A percentile compares a stretch with the other conserved stretches of the same genome.
Evolutionary conservation across 495 filamentous ascomycete genomes (phyloP).

Genomic region (Ramalina intermedia): DNA sequence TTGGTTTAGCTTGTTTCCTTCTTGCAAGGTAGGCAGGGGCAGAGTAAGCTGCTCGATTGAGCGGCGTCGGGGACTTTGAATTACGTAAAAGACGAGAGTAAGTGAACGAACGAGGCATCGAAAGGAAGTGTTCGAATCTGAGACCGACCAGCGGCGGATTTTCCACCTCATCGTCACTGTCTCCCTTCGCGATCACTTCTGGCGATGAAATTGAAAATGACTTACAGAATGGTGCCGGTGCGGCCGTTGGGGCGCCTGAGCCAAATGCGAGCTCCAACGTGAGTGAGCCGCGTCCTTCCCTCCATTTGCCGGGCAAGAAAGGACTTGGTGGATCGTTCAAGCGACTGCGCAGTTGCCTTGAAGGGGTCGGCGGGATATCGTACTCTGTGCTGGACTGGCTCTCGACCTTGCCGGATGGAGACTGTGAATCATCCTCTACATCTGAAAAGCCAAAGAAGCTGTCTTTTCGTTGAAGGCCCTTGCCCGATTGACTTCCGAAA

Average conservation of each 20-base stretch:
- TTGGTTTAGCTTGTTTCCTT: slow-evolving; percentile 30
- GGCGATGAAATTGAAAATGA: slow-evolving; percentile 15
- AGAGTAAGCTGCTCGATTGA: slow-evolving; percentile 20
- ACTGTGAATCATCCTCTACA: slow-evolving; percentile 50
- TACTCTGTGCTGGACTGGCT: slow-evolving; percentile 50
- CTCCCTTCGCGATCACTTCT: slow-evolving; percentile 12
- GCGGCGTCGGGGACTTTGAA: slow-evolving; percentile 21
- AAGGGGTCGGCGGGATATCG: slow-evolving; percentile 82
- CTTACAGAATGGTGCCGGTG: slow-evolving; percentile 20
- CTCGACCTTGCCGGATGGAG: slow-evolving; percentile 40
- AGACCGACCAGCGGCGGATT: slow-evolving; percentile 25
- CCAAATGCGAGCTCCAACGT: slow-evolving; percentile 1
- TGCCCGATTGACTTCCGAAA: slow-evolving; percentile 45
- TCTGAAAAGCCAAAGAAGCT: slow-evolving; percentile 69
- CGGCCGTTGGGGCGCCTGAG: not conserved
- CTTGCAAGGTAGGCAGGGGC: slow-evolving; percentile 16
- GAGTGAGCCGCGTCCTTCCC: not conserved
- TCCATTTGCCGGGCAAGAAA: slow-evolving; percentile 1
- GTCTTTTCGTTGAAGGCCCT: slow-evolving; percentile 42
- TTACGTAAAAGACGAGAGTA: slow-evolving; percentile 23
- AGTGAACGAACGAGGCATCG: slow-evolving; percentile 22
- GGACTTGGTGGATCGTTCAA: slow-evolving; percentile 11
- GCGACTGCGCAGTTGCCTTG: slow-evolving; percentile 50
- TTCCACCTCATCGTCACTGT: slow-evolving; percentile 19
- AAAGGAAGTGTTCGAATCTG: slow-evolving; percentile 13